A percentile compares a stretch with the other conserved stretches of the same genome.
Conservation (phyloP, 169 alveolate genomes). For the Perkinsus olseni region DNA sequence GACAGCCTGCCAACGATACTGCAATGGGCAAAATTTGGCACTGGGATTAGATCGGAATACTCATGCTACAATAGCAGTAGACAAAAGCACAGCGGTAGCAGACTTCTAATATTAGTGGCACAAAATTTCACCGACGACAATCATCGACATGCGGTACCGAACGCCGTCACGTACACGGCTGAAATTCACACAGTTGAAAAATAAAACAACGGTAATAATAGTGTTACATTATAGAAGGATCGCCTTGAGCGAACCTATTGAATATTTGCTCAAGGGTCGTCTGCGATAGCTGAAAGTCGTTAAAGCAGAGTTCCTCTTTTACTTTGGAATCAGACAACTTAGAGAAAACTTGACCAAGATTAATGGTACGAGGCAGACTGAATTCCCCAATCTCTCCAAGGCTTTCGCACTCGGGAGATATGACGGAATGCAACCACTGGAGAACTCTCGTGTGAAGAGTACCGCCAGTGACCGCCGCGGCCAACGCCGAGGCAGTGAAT, state of each 20-base stretch:
- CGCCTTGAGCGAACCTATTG: constrained; percentile 6
- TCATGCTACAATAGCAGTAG: too few relatives aligned
- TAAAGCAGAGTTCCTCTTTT: neutral
- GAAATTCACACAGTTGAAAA: too few relatives aligned
- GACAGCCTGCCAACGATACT: too few relatives aligned
- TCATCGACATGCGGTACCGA: too few relatives aligned
- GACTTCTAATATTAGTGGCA: too few relatives aligned
- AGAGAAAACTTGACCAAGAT: neutral
- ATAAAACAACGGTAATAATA: too few relatives aligned
- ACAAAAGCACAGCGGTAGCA: too few relatives aligned
- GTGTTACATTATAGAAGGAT: too few relatives aligned
- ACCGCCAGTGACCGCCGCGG: neutral
- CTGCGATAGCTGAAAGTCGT: neutral
- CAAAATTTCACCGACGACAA: too few relatives aligned
- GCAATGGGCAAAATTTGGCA: too few relatives aligned
- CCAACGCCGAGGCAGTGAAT: neutral
- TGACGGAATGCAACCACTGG: neutral
- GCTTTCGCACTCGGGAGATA: neutral
- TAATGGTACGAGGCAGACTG: neutral
- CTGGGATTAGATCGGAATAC: too few relatives aligned
- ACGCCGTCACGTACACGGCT: too few relatives aligned
- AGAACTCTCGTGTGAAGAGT: neutral
- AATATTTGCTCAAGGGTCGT: constrained; percentile 10
- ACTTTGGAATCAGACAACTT: neutral
- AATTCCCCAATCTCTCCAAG: neutral